Evolutionary conservation across 805 yeast genomes (phyloP).

Genomic region (Metschnikowia vanudenii): DNA sequence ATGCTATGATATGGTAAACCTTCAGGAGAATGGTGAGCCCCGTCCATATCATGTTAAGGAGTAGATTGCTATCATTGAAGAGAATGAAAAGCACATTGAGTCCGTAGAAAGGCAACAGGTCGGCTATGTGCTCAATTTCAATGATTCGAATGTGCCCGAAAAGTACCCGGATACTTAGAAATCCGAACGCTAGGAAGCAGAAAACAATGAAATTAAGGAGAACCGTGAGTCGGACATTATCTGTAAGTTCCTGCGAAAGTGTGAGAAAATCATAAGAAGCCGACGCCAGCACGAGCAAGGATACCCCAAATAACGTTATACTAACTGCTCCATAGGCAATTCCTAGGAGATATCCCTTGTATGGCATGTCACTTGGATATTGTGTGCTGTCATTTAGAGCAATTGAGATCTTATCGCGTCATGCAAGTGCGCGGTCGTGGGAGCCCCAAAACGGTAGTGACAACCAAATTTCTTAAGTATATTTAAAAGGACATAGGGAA

Average conservation of each 20-base stretch:
- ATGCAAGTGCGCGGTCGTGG: constrained; percentile 4
- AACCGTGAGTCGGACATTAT: constrained; percentile 13
- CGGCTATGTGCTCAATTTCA: constrained; percentile 65
- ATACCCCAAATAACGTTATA: constrained; percentile 10
- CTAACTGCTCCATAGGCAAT: constrained; percentile 16
- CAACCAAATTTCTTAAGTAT: too few relatives aligned
- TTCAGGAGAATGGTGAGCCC: constrained; percentile 42
- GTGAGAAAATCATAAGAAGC: constrained; percentile 17
- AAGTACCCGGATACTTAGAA: constrained; percentile 41
- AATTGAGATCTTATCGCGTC: constrained; percentile 12
- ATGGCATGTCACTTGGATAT: constrained; percentile 1
- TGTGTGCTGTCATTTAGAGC: constrained; percentile 1
- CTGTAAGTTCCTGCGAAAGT: constrained; percentile 19
- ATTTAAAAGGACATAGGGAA: too few relatives aligned
- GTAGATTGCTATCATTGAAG: constrained; percentile 61
- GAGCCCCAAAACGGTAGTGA: constrained; percentile 4
- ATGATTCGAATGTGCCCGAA: constrained; percentile 78
- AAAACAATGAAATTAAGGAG: constrained; percentile 20
- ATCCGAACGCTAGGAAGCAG: constrained; percentile 19
- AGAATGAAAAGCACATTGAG: constrained; percentile 58
- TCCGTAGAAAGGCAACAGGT: constrained; percentile 33
- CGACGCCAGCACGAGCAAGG: constrained; percentile 15
- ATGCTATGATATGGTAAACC: constrained; percentile 74
- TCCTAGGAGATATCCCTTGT: constrained; percentile 7
- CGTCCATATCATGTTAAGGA: constrained; percentile 45